phyloP scores from a whole-genome alignment of 768 basidiomycete genomes.

The Xerocomus potaroensis region DNA sequence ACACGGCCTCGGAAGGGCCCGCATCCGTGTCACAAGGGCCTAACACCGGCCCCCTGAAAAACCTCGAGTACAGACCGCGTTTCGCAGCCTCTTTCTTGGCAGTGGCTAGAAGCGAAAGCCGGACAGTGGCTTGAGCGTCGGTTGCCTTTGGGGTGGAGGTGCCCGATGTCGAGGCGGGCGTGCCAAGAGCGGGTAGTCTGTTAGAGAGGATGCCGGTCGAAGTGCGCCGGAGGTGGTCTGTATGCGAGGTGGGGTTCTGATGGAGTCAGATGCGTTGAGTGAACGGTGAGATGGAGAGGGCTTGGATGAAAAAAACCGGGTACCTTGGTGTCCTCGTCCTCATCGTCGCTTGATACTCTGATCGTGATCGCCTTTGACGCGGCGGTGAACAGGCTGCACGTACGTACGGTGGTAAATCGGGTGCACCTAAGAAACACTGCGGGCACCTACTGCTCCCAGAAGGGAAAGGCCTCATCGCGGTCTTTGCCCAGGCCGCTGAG shows the following conservation, averaged over 20 bases:
- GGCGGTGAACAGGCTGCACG: constrained; percentile 58
- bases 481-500: constrained; percentile 89
- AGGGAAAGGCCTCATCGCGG: constrained; percentile 91
- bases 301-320: background rate
- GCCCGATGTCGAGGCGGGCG: constrained; percentile 45
- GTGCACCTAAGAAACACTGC: background rate
- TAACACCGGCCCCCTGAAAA: constrained; percentile 74
- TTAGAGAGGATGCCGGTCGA: constrained; percentile 74
- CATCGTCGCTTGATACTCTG: constrained; percentile 52
- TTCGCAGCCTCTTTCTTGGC: constrained; percentile 81
- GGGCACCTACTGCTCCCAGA: constrained; percentile 91
- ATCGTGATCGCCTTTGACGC: constrained; percentile 82
- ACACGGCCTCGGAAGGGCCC: background rate
- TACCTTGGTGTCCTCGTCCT: constrained; percentile 43
- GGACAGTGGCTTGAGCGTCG: constrained; percentile 3
- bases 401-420: background rate
- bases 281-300: too few relatives aligned
- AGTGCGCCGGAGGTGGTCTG: constrained; percentile 48
- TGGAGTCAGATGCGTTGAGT: background rate
- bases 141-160: constrained; percentile 39
- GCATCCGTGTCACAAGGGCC: constrained; percentile 37
- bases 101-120: constrained; percentile 49
- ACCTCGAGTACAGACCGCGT: constrained; percentile 69
- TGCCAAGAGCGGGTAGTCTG: constrained; percentile 51
- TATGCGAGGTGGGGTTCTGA: constrained; percentile 15